Evolutionary conservation across 768 basidiomycete genomes (phyloP), one percentile per base, ranked within the genome.

Genomic region (Nidula microcarpa): DNA sequence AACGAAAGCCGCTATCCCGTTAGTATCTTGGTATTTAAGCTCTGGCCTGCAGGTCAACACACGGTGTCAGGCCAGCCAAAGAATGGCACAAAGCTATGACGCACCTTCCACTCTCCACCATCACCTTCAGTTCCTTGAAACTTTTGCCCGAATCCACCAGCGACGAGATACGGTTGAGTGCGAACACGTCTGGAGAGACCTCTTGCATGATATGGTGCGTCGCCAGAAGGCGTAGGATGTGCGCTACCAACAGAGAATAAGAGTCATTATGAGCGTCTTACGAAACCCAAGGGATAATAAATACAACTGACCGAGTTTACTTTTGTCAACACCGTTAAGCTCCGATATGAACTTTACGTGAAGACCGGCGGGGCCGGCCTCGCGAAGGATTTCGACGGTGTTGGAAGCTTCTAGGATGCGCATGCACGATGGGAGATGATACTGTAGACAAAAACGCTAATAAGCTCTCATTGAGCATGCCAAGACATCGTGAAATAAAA

Each of bases 201-300:
- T 93, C 91, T 41, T 77, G 75, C 33, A 88, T 73, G 50, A 91
- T 79, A 64, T 91, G 89, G 62, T 90, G 87, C 0, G 89, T 89
- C 9, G 89, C 88, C 44, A 92, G 77, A 18, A 91, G 74, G 43
- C 90, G 85, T 39, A 93, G 77, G 34, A 81, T 77, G 60, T 91
- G 90, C 4, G 83, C 89, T 90, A 39, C 23, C 23, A 4, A 30
- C 23, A 30, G 23, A 30, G 3, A 30, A 30, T 30, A 30, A 30
- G 23, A 30, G 23, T 30, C 23, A 30, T 30, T 30, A 30, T 30
- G 23, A 30, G 23, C 23, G 23, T 30, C 23, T 30, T 30, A 4
- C 14, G 47, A 33, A 48, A 41, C 5, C 52, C 41, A 23, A 57
- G 17, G 11, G 16, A 41, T 5, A 17, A 11, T 37, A 5, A 13